Evolutionary conservation across 2,329 filamentous ascomycete genomes (phyloP), one percentile per base, ranked within the genome.

Genomic region (Pezicula rhizophila): DNA sequence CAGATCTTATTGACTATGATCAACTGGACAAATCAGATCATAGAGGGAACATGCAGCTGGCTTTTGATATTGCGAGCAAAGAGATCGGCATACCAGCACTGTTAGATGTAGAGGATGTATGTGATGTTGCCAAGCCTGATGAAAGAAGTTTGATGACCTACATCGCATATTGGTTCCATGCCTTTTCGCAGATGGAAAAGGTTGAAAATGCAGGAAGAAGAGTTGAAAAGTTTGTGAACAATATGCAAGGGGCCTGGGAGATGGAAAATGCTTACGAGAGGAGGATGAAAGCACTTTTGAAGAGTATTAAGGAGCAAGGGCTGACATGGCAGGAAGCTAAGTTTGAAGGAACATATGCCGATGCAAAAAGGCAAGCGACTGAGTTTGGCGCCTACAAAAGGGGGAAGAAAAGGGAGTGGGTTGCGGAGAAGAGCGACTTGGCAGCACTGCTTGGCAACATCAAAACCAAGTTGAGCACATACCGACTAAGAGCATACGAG

Each of bases 121-220:
- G 89, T 67, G 93, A 99, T 66, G 92, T 99, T 25, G 80, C 90
- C 20, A 95, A 93, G 71, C 93, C 93, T 20, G 93, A 99, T 66
- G 93, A 99, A 70, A 85, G 89, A 60, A 95, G 88, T 66, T 77
- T 99, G 65, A 99, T 99, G 93, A 99, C 93, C 1, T 99, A 99
- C 68, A 99, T 99, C 61, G 93, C 93, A 56, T 99, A 99, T 74
- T 99, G 93, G 93, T 99, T 99, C 78, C 93, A 99, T 66, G 93
- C 93, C 60, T 99, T 99, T 67, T 97, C 92, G 26, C 92, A 97
- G 64, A 95, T 99, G 84, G 93, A 99, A 71, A 87, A 92, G 66
- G 93, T 99, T 8, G 93, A 99, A 69, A 99, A 99, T 65, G 93
- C 93, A 4, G 93, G 93, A 5, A 82, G 93, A 52, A 82, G 93